Conservation (phyloP, 2,329 filamentous ascomycete species). For the Cladosporium sp. region DNA sequence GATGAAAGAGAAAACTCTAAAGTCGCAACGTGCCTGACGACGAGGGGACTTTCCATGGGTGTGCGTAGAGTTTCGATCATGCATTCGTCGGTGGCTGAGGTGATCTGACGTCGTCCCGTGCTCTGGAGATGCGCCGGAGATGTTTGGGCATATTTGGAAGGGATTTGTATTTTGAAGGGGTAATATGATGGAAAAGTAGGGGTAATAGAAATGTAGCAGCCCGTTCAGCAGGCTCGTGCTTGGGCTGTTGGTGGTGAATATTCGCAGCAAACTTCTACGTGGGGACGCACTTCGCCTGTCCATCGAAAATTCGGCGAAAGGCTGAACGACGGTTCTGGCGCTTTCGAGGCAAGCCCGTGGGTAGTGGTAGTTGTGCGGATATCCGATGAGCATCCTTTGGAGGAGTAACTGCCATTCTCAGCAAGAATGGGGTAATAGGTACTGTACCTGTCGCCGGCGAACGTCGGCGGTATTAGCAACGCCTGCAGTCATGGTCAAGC, state of each 20-base stretch:
- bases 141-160: neutral
- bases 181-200: neutral
- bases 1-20: neutral
- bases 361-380: neutral
- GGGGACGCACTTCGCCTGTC: neutral
- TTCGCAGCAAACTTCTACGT: neutral
- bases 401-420: neutral
- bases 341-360: neutral
- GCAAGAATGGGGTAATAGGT: neutral
- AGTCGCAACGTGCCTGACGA: neutral
- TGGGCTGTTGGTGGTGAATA: neutral
- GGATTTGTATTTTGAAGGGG: neutral
- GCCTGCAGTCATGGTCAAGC: neutral
- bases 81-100: neutral
- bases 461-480: constrained; percentile 1
- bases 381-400: neutral
- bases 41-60: neutral
- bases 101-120: constrained; percentile 2
- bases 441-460: neutral
- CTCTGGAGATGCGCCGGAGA: neutral
- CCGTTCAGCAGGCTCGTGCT: neutral
- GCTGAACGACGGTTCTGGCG: neutral
- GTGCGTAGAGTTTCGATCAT: neutral
- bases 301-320: neutral
- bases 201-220: constrained; percentile 6